Base-by-base conservation (phyloP, 441 rosid species). In the Arabidopsis lyrata region DNA sequence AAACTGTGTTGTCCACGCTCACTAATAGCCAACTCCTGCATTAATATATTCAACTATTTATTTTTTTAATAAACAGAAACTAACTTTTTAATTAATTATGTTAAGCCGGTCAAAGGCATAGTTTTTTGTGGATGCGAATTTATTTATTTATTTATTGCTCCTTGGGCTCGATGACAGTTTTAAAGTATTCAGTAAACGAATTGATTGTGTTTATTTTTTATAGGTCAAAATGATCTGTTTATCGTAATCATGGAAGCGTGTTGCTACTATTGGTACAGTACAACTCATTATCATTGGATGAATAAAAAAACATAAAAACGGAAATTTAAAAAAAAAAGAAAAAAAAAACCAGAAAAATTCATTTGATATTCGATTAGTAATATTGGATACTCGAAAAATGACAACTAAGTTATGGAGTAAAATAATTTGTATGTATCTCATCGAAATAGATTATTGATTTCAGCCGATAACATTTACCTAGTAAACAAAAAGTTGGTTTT, bases 61-160 rank as follows among this genome's bases (percentile, higher is more conserved):
- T 12, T 35, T 18, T 5, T 39, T 39, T 41, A 4, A 0, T 53
- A 14, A 20, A 44, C 65, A 32, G 13, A 11, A 24, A 22, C 36
- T 27, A n/a, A 18, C 34, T n/a, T 29, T 38, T 58, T 14, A 58
- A 58, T n/a, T 50, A 20, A 32, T 20, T 32, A 63, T 22, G 41
- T 24, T 55, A 64, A 4, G 61, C 8, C n/a, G 64, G 74, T 68
- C 79, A 74, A 75, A 75, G 27, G 58, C 44, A 68, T 68, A n/a
- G 57, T 75, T 68, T 68, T 75, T 15, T 52, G 56, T 59, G 62
- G 73, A 20, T 60, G 22, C 53, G 2, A 50, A 38, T 74, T 66
- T 56, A 49, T 13, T 39, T 15, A 48, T 20, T 11, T 55, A 49
- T 75, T 64, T 22, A 68, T 22, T 60, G 41, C 63, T 75, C 62